Conservation (phyloP, 108 stramenopile genomes). For the Epipyxis sp. region DNA sequence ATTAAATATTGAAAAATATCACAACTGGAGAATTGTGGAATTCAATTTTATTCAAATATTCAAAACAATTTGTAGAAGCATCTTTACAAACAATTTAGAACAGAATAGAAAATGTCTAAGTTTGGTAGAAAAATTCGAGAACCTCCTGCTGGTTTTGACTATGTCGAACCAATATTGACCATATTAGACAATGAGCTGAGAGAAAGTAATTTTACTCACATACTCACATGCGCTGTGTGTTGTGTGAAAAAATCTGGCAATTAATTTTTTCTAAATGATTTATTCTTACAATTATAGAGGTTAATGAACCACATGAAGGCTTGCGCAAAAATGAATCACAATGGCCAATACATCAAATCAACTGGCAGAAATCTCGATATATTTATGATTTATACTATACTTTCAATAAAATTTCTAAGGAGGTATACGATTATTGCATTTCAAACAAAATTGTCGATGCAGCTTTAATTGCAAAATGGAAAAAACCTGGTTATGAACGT, state of each 20-base stretch:
- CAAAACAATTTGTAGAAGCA: background rate
- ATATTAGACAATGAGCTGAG: slow-evolving; percentile 95
- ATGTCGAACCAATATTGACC: slow-evolving; percentile 86
- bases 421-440: slow-evolving; percentile 94
- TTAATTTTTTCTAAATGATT: background rate
- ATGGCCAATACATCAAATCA: slow-evolving; percentile 99
- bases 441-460: slow-evolving; percentile 89
- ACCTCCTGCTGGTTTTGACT: slow-evolving; percentile 83
- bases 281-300: slow-evolving; percentile 49
- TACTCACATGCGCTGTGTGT: background rate
- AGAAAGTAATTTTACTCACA: slow-evolving; percentile 59
- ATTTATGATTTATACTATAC: slow-evolving; percentile 99
- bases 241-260: background rate
- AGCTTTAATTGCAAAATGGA: slow-evolving; percentile 97
- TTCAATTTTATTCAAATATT: too few species aligned
- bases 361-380: slow-evolving; percentile 93
- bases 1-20: too few species aligned
- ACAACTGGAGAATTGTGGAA: too few species aligned
- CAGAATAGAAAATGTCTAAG: slow-evolving; percentile 25
- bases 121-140: slow-evolving; percentile 38
- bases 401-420: slow-evolving; percentile 9
- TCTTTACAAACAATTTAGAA: background rate
- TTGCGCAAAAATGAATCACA: slow-evolving; percentile 93
- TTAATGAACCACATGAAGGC: slow-evolving; percentile 92
- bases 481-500: slow-evolving; percentile 97